Percentiles rank a stretch among this genome's conserved stretches.
phyloP scores from a whole-genome alignment of 2,329 filamentous ascomycete species.

The Pseudocercospora eumusae region DNA sequence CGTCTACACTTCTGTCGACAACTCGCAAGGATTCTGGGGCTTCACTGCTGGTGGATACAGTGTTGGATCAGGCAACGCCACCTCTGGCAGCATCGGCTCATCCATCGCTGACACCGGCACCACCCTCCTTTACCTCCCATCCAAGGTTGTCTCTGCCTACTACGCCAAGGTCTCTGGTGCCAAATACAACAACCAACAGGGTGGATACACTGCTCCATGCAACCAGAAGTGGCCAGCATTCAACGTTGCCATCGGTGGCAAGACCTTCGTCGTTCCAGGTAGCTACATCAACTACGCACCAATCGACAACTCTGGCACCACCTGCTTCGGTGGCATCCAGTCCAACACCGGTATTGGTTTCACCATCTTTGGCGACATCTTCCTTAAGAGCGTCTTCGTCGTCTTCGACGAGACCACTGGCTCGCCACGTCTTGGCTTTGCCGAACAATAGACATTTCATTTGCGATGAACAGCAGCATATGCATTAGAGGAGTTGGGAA shows the following conservation, averaged over 20 bases:
- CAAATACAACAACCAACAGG: conserved; percentile 48
- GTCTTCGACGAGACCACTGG: conserved; percentile 62
- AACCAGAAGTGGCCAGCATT: conserved; percentile 55
- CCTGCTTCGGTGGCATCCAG: conserved; percentile 78
- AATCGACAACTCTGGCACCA: conserved; percentile 40
- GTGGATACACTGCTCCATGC: conserved; percentile 60
- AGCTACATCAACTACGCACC: conserved; percentile 58
- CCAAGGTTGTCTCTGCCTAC: conserved; percentile 58
- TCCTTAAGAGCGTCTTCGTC: conserved; percentile 75
- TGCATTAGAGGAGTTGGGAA: conserved; percentile 10
- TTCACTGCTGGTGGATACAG: conserved; percentile 60
- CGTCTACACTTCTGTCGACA: conserved; percentile 58
- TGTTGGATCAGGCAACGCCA: conserved; percentile 50
- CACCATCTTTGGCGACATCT: conserved; percentile 69
- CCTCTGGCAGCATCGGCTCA: conserved; percentile 50
- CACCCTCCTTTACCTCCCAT: conserved; percentile 63
- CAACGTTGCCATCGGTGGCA: conserved; percentile 53
- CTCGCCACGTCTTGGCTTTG: conserved; percentile 49
- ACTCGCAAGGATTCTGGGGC: conserved; percentile 63
- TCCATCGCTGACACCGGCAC: conserved; percentile 72
- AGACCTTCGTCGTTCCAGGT: conserved; percentile 55
- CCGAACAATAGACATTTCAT: conserved; percentile 38
- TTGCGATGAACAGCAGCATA: not conserved
- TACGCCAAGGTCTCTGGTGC: conserved; percentile 60
- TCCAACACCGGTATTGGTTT: conserved; percentile 58